Evolutionary conservation across 2,329 filamentous ascomycete species (phyloP).

Genomic region (Neurospora crassa): DNA sequence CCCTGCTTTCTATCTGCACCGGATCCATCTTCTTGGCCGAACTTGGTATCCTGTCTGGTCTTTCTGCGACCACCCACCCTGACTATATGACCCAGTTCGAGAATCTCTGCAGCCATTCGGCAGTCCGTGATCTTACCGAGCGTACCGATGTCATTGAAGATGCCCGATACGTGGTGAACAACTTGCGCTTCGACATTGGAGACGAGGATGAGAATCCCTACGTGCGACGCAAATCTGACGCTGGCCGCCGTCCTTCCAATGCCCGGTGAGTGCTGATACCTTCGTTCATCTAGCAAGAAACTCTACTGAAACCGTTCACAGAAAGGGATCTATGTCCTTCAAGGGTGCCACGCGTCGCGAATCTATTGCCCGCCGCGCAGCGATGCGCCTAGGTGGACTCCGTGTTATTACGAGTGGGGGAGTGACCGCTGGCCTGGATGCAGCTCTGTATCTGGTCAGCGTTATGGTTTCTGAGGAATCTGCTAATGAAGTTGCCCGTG

Average conservation of each 20-base stretch:
- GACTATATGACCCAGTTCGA: constrained; percentile 74
- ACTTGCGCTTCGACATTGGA: constrained; percentile 76
- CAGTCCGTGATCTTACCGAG: constrained; percentile 60
- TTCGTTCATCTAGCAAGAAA: neutral
- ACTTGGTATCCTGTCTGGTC: constrained; percentile 66
- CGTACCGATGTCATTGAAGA: constrained; percentile 77
- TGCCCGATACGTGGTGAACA: constrained; percentile 79
- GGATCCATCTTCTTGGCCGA: constrained; percentile 69
- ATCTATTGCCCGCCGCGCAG: constrained; percentile 68
- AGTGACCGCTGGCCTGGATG: constrained; percentile 72
- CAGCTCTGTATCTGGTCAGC: constrained; percentile 74
- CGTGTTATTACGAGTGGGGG: constrained; percentile 75
- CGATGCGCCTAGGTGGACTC: constrained; percentile 60
- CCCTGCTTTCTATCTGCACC: constrained; percentile 70
- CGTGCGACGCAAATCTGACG: constrained; percentile 64
- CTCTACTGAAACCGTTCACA: constrained; percentile 21
- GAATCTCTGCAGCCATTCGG: constrained; percentile 67
- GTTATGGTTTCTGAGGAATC: constrained; percentile 70
- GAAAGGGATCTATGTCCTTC: constrained; percentile 78
- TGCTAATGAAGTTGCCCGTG: constrained; percentile 63
- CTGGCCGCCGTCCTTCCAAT: constrained; percentile 49
- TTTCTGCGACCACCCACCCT: constrained; percentile 74
- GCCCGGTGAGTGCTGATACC: constrained; percentile 39
- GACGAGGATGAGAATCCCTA: constrained; percentile 78
- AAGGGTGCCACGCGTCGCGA: constrained; percentile 66